Evolutionary conservation across 1,139 yeast species (phyloP).

Genomic region (Ogataea hybrid): DNA sequence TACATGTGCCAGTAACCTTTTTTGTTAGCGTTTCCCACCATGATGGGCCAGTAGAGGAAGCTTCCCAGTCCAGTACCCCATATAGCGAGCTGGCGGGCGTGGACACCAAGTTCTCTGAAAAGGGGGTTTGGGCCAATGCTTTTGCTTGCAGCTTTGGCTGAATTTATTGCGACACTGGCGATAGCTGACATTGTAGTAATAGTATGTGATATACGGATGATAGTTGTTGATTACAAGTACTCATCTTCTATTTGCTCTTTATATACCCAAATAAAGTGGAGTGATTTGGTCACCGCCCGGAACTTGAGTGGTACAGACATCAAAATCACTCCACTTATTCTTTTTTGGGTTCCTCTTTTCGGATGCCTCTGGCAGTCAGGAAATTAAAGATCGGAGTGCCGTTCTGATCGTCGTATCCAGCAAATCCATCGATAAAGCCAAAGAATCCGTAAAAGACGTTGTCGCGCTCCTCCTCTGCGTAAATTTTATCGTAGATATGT

Average conservation of each 20-base stretch:
- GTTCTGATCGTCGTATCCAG: constrained; percentile 36
- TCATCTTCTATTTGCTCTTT: neutral
- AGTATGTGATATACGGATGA: neutral
- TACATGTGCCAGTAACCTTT: constrained; percentile 27
- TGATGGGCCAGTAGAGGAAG: constrained; percentile 30
- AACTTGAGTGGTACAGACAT: neutral
- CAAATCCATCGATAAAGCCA: constrained; percentile 80
- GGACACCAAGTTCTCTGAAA: constrained; percentile 21
- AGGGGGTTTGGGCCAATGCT: constrained; percentile 33
- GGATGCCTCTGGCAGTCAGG: constrained; percentile 62
- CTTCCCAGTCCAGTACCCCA: constrained; percentile 25
- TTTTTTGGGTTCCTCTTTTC: constrained; percentile 18
- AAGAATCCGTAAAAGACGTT: constrained; percentile 88
- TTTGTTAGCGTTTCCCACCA: constrained; percentile 19
- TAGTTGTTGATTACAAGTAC: neutral
- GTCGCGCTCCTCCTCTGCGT: constrained; percentile 82
- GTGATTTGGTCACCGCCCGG: constrained; percentile 1
- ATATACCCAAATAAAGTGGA: constrained; percentile 4
- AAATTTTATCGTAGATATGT: constrained; percentile 87
- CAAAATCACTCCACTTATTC: constrained; percentile 6
- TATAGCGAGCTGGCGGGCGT: constrained; percentile 23
- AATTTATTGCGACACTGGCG: constrained; percentile 18
- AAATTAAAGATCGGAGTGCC: constrained; percentile 58
- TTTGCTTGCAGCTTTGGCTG: constrained; percentile 21
- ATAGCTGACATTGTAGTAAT: constrained; percentile 17